These are phyloP conservation scores for Aspergillus melleus DNA, from an alignment of 2,329 filamentous ascomycete species.

Conservation along the genomic window DNA sequence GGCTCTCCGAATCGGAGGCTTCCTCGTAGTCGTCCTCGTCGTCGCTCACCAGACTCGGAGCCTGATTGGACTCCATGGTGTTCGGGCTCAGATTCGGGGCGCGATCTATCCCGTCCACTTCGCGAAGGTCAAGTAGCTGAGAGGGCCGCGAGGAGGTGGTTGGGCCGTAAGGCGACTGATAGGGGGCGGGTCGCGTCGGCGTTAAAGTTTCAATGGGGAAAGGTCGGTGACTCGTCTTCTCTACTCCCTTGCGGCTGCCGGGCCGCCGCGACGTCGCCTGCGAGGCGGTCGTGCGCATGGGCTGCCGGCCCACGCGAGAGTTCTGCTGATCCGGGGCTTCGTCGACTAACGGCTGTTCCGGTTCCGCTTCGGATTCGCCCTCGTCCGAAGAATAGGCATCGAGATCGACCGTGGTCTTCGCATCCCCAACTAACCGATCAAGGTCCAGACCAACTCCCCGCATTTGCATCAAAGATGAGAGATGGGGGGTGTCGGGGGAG, in stretches of 20 bases:
- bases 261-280: constrained; percentile 52
- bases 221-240: constrained; percentile 39
- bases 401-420: constrained; percentile 45
- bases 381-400: constrained; percentile 42
- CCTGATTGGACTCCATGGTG: constrained; percentile 71
- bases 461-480: constrained; percentile 65
- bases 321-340: constrained; percentile 17
- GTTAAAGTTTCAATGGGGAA: constrained; percentile 43
- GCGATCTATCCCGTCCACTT: not conserved
- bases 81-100: constrained; percentile 65
- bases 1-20: constrained; percentile 65
- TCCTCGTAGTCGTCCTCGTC: constrained; percentile 76
- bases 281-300: constrained; percentile 58
- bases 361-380: constrained; percentile 38
- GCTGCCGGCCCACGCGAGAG: constrained; percentile 46
- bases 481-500: constrained; percentile 62
- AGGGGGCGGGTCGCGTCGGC: constrained; percentile 30
- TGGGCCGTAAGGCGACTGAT: constrained; percentile 30
- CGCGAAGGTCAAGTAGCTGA: not conserved
- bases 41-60: constrained; percentile 77
- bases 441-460: constrained; percentile 64
- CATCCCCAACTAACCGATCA: constrained; percentile 57
- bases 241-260: constrained; percentile 59
- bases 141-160: constrained; percentile 46
- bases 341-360: constrained; percentile 25